Evolutionary conservation across 1,284 basidiomycete species (phyloP).

Genomic region (Mycena citricolor): DNA sequence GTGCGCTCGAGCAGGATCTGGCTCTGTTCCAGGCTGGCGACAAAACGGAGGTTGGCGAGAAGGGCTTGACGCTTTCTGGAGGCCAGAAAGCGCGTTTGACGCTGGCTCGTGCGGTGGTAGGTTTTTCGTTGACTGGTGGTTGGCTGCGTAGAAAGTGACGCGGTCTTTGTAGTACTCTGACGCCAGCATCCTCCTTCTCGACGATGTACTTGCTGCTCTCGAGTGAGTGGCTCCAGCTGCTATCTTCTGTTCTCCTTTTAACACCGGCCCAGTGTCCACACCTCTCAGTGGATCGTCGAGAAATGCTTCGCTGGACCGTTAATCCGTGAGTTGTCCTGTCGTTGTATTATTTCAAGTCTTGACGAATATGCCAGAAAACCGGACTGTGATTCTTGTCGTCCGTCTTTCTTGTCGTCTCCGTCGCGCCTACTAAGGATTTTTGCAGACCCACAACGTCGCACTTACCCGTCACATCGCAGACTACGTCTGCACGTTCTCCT

Average conservation of each 20-base stretch:
- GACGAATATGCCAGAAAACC: background rate
- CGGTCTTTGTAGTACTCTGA: conserved; percentile 16
- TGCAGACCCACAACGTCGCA: conserved; percentile 60
- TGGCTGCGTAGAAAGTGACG: background rate
- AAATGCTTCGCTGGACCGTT: conserved; percentile 73
- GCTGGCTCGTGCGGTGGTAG: conserved; percentile 64
- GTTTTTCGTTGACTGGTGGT: background rate
- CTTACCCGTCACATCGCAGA: conserved; percentile 55
- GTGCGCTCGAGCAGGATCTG: conserved; percentile 58
- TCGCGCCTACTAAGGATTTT: background rate
- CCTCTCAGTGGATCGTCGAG: conserved; percentile 74
- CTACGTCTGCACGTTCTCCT: conserved; percentile 51
- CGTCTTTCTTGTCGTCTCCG: background rate
- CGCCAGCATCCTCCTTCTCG: conserved; percentile 61
- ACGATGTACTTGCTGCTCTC: conserved; percentile 61
- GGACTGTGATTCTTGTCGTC: conserved; percentile 12
- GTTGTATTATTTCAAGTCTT: background rate
- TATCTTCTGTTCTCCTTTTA: conserved; percentile 30
- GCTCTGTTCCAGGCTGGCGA: conserved; percentile 69
- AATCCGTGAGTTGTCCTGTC: conserved; percentile 44
- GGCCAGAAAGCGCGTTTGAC: conserved; percentile 80
- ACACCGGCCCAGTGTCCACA: conserved; percentile 47
- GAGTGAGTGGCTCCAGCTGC: conserved; percentile 35
- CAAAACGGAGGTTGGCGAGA: conserved; percentile 66
- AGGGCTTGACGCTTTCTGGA: conserved; percentile 48